phyloP scores from a whole-genome alignment of 73 alveolate genomes.

The Blepharisma japonicum region DNA sequence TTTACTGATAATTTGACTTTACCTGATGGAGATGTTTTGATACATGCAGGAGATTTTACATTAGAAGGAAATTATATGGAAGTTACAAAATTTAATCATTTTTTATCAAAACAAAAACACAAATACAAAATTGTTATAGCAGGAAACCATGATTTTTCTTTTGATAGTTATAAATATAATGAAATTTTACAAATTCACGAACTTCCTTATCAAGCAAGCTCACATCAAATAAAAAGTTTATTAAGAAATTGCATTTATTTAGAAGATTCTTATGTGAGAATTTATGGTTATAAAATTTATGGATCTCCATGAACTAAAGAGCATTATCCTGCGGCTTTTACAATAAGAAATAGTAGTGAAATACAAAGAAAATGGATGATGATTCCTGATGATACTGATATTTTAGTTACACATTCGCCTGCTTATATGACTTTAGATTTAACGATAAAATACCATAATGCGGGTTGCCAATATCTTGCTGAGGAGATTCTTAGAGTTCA shows the following conservation, averaged over 20 bases:
- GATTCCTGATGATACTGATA: constrained; percentile 44
- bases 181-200: not conserved
- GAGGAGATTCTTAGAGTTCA: constrained; percentile 25
- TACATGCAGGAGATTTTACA: constrained; percentile 52
- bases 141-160: constrained; percentile 57
- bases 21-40: constrained; percentile 41
- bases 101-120: constrained; percentile 13
- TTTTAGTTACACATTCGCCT: constrained; percentile 54
- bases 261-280: constrained; percentile 34
- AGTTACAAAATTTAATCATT: constrained; percentile 32
- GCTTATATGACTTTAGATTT: constrained; percentile 39
- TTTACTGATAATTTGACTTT: constrained; percentile 11
- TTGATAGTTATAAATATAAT: constrained; percentile 32
- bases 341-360: constrained; percentile 17
- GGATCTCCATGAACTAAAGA: constrained; percentile 53
- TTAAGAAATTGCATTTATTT: constrained; percentile 38
- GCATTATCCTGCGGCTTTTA: constrained; percentile 34
- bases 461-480: constrained; percentile 26
- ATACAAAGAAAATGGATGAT: constrained; percentile 27
- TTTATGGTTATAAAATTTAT: constrained; percentile 46
- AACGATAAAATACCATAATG: constrained; percentile 11
- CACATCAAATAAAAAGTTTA: not conserved
- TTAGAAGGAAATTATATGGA: constrained; percentile 33
- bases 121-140: constrained; percentile 51
- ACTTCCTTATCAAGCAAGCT: constrained; percentile 24